These are phyloP conservation scores for Neocatenulostroma microsporum DNA, from an alignment of 2,329 filamentous ascomycete species.

Conservation along the genomic window DNA sequence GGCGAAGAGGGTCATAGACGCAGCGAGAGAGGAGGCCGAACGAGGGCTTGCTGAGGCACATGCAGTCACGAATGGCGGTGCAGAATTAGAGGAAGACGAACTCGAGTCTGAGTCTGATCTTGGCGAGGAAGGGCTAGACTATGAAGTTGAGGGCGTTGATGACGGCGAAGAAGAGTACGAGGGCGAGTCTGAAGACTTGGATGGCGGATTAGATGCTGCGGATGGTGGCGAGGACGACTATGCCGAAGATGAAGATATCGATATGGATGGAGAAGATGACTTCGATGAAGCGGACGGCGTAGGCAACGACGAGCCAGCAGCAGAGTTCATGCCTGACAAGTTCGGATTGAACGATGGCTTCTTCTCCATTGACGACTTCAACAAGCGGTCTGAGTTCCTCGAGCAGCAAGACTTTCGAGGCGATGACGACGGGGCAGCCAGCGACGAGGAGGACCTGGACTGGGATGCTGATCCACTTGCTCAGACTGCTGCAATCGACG, in stretches of 20 bases:
- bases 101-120: conserved; percentile 24
- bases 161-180: conserved; percentile 33
- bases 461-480: conserved; percentile 73
- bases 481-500: conserved; percentile 26
- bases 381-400: conserved; percentile 81
- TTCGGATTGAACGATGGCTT: conserved; percentile 93
- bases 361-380: conserved; percentile 97
- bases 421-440: conserved; percentile 65
- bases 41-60: conserved; percentile 32
- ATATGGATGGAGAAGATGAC: conserved; percentile 24
- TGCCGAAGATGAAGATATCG: conserved; percentile 35
- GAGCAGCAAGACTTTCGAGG: conserved; percentile 77
- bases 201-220: conserved; percentile 29
- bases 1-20: conserved; percentile 71
- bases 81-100: conserved; percentile 29
- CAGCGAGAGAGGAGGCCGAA: conserved; percentile 49
- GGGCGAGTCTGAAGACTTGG: conserved; percentile 23
- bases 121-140: conserved; percentile 28
- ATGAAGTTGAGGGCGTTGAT: conserved; percentile 27
- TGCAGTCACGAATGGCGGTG: conserved; percentile 13
- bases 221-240: conserved; percentile 29
- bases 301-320: conserved; percentile 42
- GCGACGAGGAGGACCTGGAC: conserved; percentile 79
- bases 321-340: conserved; percentile 61
- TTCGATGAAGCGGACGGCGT: conserved; percentile 38